Base-by-base conservation (phyloP, 352 stramenopile species). In the Paralagenidium karlingii region DNA sequence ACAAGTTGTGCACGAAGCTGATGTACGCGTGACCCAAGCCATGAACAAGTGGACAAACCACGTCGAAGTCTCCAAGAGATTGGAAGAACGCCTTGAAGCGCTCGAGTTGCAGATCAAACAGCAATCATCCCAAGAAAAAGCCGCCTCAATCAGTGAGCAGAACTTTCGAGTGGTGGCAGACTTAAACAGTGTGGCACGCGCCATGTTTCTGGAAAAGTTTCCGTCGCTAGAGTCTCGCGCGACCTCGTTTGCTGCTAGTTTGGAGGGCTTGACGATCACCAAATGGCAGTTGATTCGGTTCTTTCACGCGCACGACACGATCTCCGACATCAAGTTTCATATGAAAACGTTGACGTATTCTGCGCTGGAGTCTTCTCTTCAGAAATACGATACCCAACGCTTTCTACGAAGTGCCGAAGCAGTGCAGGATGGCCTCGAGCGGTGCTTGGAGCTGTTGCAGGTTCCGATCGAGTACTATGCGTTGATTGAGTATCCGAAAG, bases 281-380 rank as follows among this genome's bases (percentile, higher is more conserved):
- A 61, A 34, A 20, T 82, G 65, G 55, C 73, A 87, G 30, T 55
- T 90, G 2, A 44, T 73, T n/a, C 53, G 47, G 10, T 87, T 90
- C 38, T 82, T 90, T 24, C 41, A 60, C 3, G 24, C 40, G 4
- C 44, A 75, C 43, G 51, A 38, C 15, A 85, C 68, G 4, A 57
- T 83, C 11, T 63, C 64, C 0, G 60, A 78, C 15, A 63, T 87
- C 12, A 86, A 86, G 39, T 32, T 40, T 9, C 49, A 52, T n/a
- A 75, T 79, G 57, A 45, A 56, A 18, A 53, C 53, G 27, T 68
- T 90, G 16, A 77, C 61, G 3, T 62, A 70, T 24, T 84, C 68
- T 19, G 30, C 44, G 0, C 45, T 58, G 25, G 62, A 74, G 43
- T 66, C 54, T 1, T 62, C 80, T 9, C 55, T 78, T 18, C 69